Evolutionary conservation across 441 rosid species (phyloP).

Genomic region (Cnidoscolus chayamansa): DNA sequence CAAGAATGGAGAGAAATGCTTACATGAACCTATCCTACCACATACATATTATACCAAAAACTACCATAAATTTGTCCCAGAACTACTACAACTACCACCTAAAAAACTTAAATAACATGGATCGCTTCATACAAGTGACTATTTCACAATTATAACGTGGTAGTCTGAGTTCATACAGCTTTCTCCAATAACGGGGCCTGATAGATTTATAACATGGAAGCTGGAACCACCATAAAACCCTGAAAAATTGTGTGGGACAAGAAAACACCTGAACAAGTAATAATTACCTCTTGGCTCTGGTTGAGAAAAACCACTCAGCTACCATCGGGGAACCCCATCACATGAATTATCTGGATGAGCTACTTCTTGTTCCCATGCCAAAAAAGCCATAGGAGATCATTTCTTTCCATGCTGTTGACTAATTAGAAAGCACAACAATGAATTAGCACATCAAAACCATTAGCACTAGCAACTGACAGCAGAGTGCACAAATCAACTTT

Average conservation of each 20-base stretch:
- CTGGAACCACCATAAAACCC: background rate
- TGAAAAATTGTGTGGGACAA: background rate
- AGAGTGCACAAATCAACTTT: background rate
- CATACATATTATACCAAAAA: too few relatives aligned
- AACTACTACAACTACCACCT: too few relatives aligned
- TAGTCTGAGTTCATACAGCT: too few relatives aligned
- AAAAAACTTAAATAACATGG: too few relatives aligned
- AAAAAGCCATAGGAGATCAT: background rate
- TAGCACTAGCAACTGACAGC: too few relatives aligned
- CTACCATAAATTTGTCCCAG: too few relatives aligned
- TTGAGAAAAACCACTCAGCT: background rate
- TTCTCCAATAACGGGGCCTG: too few relatives aligned
- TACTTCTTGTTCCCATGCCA: background rate
- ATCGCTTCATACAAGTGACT: too few relatives aligned
- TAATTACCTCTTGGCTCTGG: too few relatives aligned
- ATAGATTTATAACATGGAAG: background rate
- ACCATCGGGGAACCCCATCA: background rate
- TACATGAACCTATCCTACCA: too few relatives aligned
- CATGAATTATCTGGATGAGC: background rate
- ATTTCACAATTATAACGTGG: too few relatives aligned
- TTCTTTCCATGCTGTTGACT: background rate
- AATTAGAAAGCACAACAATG: background rate
- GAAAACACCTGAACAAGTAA: background rate
- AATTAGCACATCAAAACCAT: background rate
- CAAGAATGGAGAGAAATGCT: background rate